Base-by-base conservation (phyloP, 2,329 filamentous ascomycete species). In the Parastagonospora nodorum region DNA sequence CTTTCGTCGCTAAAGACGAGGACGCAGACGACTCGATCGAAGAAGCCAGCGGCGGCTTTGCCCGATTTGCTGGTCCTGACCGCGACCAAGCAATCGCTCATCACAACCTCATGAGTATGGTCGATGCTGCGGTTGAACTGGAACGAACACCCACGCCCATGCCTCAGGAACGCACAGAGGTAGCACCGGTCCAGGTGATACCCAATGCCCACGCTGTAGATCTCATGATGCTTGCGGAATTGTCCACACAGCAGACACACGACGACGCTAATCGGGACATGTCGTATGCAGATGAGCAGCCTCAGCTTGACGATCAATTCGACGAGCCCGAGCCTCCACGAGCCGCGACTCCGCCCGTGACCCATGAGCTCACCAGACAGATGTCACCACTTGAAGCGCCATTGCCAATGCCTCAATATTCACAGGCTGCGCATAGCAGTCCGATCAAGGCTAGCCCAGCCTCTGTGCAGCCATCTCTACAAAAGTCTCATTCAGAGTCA, bases 171-270 rank as follows among this genome's bases (percentile, higher is more conserved):
- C 56, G 40, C 15, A 45, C 50, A 28, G 57, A 57, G 42, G 30
- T 52, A 10, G 51, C 54, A 8, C 55, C 56, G 38, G 28, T 32
- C 10, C 55, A 52, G 16, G 47, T 69, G 16, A 68, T 78, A 49
- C 68, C 71, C 2, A 78, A 78, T 52, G 74, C 75, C 24, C 64
- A 77, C 43, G 77, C 77, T 5, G 53, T 67, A 27, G 72, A 74
- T 19, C 62, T 80, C 29, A 69, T 71, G 55, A 48, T 74, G 42
- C 66, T 77, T 45, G 74, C 72, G 24, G 64, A 71, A 10, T 47
- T 72, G 10, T 73, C 72, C 11, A 57, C 62, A 30, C 60, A 68
- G 19, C 55, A 57, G n/a, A 51, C 64, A n/a, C 53, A 50, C 19
- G 56, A 27, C 8, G 41, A 35, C 7, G 27, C 14, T 14, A 47